Evolutionary conservation across 495 filamentous ascomycete species (phyloP), one percentile per base, ranked within the genome.

Genomic region (Niebla homalea): DNA sequence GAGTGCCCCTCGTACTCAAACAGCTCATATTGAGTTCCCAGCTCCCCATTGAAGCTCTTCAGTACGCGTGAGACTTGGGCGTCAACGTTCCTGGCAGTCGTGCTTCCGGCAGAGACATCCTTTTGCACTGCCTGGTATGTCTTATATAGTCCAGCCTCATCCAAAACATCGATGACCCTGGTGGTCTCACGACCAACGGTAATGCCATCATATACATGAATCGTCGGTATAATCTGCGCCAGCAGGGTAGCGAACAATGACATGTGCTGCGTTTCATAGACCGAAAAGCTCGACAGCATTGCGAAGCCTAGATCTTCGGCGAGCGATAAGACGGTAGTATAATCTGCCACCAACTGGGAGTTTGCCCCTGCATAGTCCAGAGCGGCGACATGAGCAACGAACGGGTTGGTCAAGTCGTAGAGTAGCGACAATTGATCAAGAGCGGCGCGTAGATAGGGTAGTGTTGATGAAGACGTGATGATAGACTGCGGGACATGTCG

Each of bases 1-100:
- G 74, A 66, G 62, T 95, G 87, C n/a, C 92, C 92, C 57, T 84
- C 74, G 67, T 97, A 98, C 65, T 98, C 93, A 60, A 96, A 98
- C 18, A 85, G 78, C 55, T 81, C 72, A 59, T 98, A 98, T 20
- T 88, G 81, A 18, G 89, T 96, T 36, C 92, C 92, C 29, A 98
- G 79, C 67, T 97, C 90, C 38, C 78, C 80, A 65, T 98, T 98
- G 65, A 98, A 83, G 16, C 80, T 75, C 52, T 80, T 74, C 32
- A 98, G 73, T 10, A 96, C 68, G 39, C 84, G 78, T 21, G 81
- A 61, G 16, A 86, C 72, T 70, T 84, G 89, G 48, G 80, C 83
- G 39, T 88, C 84, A 18, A 73, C 69, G 56, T 85, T 84, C 7
- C 79, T 72, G 53, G 82, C 83, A 63, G 82, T 87, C 66, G 82